These are phyloP conservation scores for Backusella luteola DNA, from an alignment of 192 early-diverging fungal genomes.

Conservation along the genomic window DNA sequence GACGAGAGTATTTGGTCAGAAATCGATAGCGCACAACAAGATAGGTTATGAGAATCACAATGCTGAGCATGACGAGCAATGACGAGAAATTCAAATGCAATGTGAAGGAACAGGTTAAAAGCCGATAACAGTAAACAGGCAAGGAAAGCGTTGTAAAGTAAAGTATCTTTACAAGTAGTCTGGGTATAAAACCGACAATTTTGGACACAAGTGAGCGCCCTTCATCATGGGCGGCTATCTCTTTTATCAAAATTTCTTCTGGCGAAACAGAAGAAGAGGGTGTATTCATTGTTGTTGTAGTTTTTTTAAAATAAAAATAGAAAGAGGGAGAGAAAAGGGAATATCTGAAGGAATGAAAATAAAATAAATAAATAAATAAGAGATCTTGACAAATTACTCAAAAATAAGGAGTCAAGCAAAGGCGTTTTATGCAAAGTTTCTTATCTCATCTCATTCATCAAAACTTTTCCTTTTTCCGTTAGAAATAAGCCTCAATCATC, in stretches of 20 bases:
- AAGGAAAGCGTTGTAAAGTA: conserved; percentile 52
- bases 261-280: neutral
- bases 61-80: conserved; percentile 36
- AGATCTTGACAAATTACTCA: neutral
- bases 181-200: conserved; percentile 24
- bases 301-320: neutral
- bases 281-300: neutral
- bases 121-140: conserved; percentile 46
- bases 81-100: conserved; percentile 62
- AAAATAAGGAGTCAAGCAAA: neutral
- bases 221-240: neutral
- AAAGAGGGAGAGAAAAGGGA: neutral
- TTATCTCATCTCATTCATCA: no score
- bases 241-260: neutral
- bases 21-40: conserved; percentile 66
- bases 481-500: no score
- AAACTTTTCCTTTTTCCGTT: no score
- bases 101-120: conserved; percentile 62
- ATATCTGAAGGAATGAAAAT: neutral
- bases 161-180: conserved; percentile 39
- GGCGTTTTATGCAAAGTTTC: neutral
- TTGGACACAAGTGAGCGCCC: neutral
- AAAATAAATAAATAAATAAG: neutral
- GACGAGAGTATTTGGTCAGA: conserved; percentile 70
- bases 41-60: conserved; percentile 40